phyloP scores from a whole-genome alignment of 2,329 filamentous ascomycete genomes.

The Pseudocercospora eumusae region DNA sequence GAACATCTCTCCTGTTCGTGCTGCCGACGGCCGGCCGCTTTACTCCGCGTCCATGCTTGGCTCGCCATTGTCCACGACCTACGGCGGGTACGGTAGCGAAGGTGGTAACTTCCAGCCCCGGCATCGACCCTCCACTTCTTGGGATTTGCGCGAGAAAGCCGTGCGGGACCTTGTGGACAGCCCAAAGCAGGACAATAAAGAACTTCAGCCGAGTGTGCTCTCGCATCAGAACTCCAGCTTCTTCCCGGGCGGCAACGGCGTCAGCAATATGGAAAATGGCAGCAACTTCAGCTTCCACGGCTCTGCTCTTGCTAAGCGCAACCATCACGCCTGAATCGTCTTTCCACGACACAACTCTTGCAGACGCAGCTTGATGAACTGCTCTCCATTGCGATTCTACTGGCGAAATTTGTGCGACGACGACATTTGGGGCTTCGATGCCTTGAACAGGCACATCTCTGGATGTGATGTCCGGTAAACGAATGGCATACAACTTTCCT shows the following conservation, averaged over 20 bases:
- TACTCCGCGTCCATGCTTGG: constrained; percentile 16
- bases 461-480: neutral
- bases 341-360: neutral
- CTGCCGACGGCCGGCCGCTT: constrained; percentile 13
- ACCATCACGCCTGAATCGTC: neutral
- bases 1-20: constrained; percentile 18
- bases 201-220: neutral
- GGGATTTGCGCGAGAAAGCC: constrained; percentile 12
- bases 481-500: constrained; percentile 3
- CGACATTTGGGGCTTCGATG: neutral
- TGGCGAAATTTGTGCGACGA: neutral
- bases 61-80: constrained; percentile 11
- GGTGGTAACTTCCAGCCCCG: neutral
- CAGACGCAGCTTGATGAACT: neutral
- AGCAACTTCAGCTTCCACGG: constrained; percentile 12
- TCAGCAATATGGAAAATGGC: neutral
- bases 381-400: neutral
- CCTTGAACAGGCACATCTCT: neutral
- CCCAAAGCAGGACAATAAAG: constrained; percentile 1
- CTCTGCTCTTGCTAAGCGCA: neutral
- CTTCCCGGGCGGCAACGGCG: neutral
- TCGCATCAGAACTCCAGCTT: constrained; percentile 4
- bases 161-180: constrained; percentile 12
- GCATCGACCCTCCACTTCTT: constrained; percentile 8
- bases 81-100: constrained; percentile 3